Evolutionary conservation across 140 eudicot genomes (phyloP), one percentile per base, ranked within the genome.

Genomic region (Cichorium intybus): DNA sequence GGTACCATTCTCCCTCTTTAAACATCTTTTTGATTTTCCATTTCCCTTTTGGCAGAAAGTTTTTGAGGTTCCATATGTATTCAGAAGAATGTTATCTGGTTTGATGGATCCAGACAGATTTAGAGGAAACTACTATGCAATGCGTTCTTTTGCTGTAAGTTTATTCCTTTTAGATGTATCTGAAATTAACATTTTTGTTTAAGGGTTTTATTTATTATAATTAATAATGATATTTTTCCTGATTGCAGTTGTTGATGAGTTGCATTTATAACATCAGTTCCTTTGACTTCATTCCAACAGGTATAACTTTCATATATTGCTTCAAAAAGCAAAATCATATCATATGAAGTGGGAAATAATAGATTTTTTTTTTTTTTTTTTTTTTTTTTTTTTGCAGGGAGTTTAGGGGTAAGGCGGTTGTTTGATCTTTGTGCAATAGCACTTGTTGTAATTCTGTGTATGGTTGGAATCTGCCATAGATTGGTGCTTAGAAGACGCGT

Each of bases 141-240:
- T 71, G 70, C 90, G 83, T 24, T 29, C 71, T 22, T 20, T 77
- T 18, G 90, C 79, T 10, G 90, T 84, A 80, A 80, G 90, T 80
- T 70, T 33, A 31, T 23, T 17, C 3, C 2, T 24, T 39, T 29
- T 29, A 26, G 1, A 10, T 22, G n/a, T n/a, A n/a, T n/a, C 6
- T 41, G 3, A 11, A 22, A 23, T 7, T 9, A 24, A 21, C 28
- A 29, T 31, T 20, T 33, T 47, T 16, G 39, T 43, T 43, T 26
- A 37, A 20, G 16, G 14, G 20, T 9, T 72, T 56, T 3, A 46
- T 73, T 34, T 35, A 55, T 56, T 24, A 56, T 35, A 12, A 26
- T 15, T 66, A 18, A 59, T 35, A 20, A 35, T 24, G 35, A 18
- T 54, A 23, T 16, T 49, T 72, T 62, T 56, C 27, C 0, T 67